Conservation (phyloP, 345 rosid genomes). For the Eucalyptus sideroxylon region DNA sequence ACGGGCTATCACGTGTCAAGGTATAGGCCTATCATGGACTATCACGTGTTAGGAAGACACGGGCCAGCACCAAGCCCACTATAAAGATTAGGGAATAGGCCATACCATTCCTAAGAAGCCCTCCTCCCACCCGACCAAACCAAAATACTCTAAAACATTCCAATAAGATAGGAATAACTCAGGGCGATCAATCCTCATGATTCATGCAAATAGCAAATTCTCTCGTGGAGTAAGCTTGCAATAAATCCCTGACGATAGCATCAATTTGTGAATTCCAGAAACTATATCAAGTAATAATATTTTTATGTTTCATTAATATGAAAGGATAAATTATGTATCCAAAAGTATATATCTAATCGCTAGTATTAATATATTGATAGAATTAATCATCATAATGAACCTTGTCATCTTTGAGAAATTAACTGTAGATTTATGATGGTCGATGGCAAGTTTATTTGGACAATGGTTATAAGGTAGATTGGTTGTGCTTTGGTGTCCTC, state of each 20-base stretch:
- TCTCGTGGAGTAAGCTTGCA: neutral
- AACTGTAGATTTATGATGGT: neutral
- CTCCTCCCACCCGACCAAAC: neutral
- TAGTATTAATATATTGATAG: neutral
- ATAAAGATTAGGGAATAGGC: neutral
- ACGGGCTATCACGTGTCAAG: neutral
- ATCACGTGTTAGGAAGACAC: neutral
- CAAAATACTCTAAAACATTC: neutral
- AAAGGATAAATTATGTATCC: neutral
- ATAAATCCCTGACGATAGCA: neutral
- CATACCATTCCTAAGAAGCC: neutral
- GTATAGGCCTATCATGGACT: neutral
- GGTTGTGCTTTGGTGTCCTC: neutral
- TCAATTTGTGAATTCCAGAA: neutral
- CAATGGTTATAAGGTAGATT: neutral
- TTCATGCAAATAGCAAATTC: neutral
- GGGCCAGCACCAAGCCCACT: neutral
- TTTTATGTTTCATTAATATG: neutral
- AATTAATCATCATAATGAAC: neutral
- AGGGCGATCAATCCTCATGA: neutral
- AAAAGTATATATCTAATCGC: neutral
- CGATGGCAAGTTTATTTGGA: neutral
- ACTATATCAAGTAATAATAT: neutral
- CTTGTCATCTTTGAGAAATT: neutral
- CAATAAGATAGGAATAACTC: neutral